Evolutionary conservation across 305 asterid species (phyloP), one percentile per base, ranked within the genome.

Genomic region (Fraxinus ornus): DNA sequence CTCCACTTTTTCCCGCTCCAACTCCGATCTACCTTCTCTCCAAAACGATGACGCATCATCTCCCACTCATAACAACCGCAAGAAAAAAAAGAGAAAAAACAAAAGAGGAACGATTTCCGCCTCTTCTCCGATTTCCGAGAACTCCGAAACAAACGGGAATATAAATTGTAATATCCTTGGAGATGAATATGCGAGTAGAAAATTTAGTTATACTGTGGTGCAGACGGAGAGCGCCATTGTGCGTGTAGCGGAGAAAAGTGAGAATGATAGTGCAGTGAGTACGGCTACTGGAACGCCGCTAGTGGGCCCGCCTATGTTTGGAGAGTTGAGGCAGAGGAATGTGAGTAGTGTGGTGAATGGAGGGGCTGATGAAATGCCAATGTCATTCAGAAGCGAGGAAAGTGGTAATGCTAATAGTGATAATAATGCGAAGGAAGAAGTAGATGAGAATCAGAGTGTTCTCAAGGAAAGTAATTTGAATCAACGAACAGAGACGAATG

Each of bases 241-340:
- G 74, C 84, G 87, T 83, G 95, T 89, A 81, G 76, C 75, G 39
- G 75, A 86, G 79, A 12, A 70, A 30, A 44, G 84, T 70, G 90
- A 88, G 80, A 84, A 81, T 33, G 86, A 82, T 66, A 86, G 87
- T 83, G 44, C 84, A 30, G 90, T 83, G 83, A 81, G 83, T 76
- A 79, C 80, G 47, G 86, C 83, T 80, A 68, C 75, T 26, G 37
- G 75, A 19, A 64, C 89, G 30, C 86, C 83, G 19, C 79, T 15
- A 13, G 75, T 13, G 3, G 75, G 41, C 21, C 37, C 81, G 55
- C 79, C 88, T 77, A 88, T 79, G 81, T 89, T 78, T 80, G 87
- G 87, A 83, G 94, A 88, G 83, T 85, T 94, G 91, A 90, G 99
- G 88, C 98, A 96, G 90, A 90, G 99, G 90, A 94, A 89, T 89